These are phyloP conservation scores for Candida dendrica DNA, from an alignment of 805 yeast genomes.

Conservation along the genomic window DNA sequence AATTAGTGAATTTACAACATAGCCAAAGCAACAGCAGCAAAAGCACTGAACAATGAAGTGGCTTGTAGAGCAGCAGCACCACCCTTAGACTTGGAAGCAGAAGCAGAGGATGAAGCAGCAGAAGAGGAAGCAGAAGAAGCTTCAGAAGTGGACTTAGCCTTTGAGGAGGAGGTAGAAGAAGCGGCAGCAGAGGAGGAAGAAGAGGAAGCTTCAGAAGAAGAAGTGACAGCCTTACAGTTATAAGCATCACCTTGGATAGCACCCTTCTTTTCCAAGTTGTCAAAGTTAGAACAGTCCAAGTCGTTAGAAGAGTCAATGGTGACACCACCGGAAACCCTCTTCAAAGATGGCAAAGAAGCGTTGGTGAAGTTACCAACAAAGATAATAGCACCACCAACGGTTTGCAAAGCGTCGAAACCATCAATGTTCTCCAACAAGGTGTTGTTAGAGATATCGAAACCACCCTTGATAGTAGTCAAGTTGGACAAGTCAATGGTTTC, in stretches of 20 bases:
- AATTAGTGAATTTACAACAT: constrained; percentile 31
- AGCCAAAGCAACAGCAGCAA: constrained; percentile 43
- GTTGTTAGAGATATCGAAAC: constrained; percentile 86
- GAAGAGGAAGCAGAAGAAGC: constrained; percentile 21
- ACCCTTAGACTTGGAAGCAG: constrained; percentile 22
- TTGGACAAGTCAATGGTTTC: constrained; percentile 59
- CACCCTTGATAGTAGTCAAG: constrained; percentile 82
- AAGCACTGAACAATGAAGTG: constrained; percentile 38
- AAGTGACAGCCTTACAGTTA: constrained; percentile 60
- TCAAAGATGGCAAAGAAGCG: constrained; percentile 68
- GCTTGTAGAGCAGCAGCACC: constrained; percentile 38
- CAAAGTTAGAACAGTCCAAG: constrained; percentile 75
- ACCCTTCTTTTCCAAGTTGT: constrained; percentile 65
- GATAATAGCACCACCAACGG: constrained; percentile 84
- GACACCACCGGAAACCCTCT: constrained; percentile 89
- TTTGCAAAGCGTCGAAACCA: constrained; percentile 66
- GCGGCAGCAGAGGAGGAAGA: constrained; percentile 23
- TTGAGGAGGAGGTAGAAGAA: constrained; percentile 25
- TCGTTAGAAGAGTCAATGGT: constrained; percentile 68
- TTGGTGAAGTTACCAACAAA: constrained; percentile 74
- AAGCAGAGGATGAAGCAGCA: constrained; percentile 3
- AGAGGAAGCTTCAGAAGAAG: constrained; percentile 37
- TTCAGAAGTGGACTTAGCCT: constrained; percentile 38
- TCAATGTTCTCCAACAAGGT: constrained; percentile 53
- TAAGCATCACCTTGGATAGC: constrained; percentile 87